These are phyloP conservation scores for Athelia sp. DNA, from an alignment of 1,284 basidiomycete genomes.

Conservation along the genomic window DNA sequence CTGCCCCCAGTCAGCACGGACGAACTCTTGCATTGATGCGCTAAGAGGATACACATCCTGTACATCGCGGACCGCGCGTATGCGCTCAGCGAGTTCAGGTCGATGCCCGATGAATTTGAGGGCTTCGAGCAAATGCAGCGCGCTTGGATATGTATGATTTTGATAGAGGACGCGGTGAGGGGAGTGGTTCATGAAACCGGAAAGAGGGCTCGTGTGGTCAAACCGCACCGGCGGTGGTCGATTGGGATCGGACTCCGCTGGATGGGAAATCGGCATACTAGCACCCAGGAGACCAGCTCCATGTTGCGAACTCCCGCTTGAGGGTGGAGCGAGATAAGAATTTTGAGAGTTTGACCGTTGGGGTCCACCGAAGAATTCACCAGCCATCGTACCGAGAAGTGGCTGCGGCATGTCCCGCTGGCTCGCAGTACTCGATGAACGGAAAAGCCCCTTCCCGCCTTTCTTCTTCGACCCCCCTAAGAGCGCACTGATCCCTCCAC, in stretches of 20 bases:
- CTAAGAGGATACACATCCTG: constrained; percentile 47
- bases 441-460: neutral
- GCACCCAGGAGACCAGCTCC: neutral
- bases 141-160: constrained; percentile 52
- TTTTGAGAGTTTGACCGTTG: neutral
- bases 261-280: constrained; percentile 5
- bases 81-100: constrained; percentile 46
- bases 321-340: neutral
- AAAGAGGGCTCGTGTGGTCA: constrained; percentile 24
- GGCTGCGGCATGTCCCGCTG: neutral
- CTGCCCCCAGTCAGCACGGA: constrained; percentile 48
- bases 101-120: constrained; percentile 50
- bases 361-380: neutral
- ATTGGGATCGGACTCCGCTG: constrained; percentile 4
- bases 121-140: constrained; percentile 63
- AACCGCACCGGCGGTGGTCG: constrained; percentile 23
- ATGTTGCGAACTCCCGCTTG: neutral
- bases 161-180: constrained; percentile 47
- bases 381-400: neutral
- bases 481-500: neutral
- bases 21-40: constrained; percentile 28
- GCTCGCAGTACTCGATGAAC: neutral
- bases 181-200: constrained; percentile 55
- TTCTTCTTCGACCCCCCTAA: neutral
- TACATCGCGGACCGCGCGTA: constrained; percentile 39